Evolutionary conservation across 257 asterid genomes (phyloP), one percentile per base, ranked within the genome.

Genomic region (Hygrophila difformis): DNA sequence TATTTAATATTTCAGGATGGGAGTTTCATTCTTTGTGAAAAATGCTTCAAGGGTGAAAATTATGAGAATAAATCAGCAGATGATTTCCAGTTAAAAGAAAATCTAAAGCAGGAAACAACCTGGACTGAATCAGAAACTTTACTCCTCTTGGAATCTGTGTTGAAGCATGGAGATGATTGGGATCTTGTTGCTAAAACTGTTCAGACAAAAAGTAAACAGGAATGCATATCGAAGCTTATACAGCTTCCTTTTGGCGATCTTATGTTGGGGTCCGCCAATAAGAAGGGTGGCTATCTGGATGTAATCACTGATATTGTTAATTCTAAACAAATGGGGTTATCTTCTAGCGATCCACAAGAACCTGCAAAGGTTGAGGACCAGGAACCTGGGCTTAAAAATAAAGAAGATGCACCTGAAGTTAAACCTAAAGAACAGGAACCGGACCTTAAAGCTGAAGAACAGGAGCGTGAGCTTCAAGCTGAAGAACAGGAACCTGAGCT

Each of bases 81-180:
- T 44, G 94, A 82, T 61, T 89, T 89, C 71, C 74, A 69, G 75
- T 61, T 73, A 44, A 60, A 71, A 23, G 75, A 72, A 18, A 41
- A 62, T 53, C 60, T 15, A 42, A 63, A 66, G 47, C 70, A 69
- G 50, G 69, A 56, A 42, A 72, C 65, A 9, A 68, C 44, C 47
- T 89, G 96, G 97, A 85, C 91, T 17, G 96, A 89, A 69, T 80
- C 79, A 5, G 97, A 89, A 75, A 85, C 84, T 49, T 63, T 79
- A 51, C 87, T 82, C 53, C 86, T 89, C 31, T 44, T 85, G 61
- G 97, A 89, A 70, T 77, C 97, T 52, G 91, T 78, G 65, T 61
- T 67, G 59, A 89, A 85, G 74, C 91, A 85, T 51, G 96, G 97
- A 63, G 94, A 79, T 66, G 85, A 89, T 37, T 89, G 96, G 97